These are phyloP conservation scores for Suillus decipiens DNA, from an alignment of 768 basidiomycete species.

Conservation along the genomic window DNA sequence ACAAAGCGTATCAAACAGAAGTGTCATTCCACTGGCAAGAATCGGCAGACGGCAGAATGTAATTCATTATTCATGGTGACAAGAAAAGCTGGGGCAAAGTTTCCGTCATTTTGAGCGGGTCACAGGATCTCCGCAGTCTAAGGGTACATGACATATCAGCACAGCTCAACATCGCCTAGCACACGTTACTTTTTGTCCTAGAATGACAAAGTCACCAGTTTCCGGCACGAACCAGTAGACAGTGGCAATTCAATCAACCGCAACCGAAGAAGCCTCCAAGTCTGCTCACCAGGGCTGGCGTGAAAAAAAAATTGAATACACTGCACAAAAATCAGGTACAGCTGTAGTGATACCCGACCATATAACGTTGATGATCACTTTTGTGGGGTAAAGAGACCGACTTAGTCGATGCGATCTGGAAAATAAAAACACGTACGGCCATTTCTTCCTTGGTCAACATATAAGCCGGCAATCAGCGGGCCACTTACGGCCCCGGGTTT, in stretches of 20 bases:
- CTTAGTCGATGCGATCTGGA: neutral
- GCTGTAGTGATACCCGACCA: neutral
- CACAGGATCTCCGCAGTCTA: neutral
- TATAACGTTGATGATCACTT: neutral
- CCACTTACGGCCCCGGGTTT: neutral
- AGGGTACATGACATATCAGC: neutral
- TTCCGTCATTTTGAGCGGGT: neutral
- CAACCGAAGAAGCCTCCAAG: neutral
- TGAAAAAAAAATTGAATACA: neutral
- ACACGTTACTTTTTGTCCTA: neutral
- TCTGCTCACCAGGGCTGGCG: neutral
- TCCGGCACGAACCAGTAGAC: too few species aligned
- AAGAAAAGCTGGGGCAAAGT: neutral
- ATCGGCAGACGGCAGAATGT: neutral
- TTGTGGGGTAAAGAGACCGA: constrained; percentile 3
- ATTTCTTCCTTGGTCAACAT: neutral
- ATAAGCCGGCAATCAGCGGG: neutral
- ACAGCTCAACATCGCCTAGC: neutral
- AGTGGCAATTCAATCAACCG: neutral
- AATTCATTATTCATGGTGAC: neutral
- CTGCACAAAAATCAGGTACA: neutral
- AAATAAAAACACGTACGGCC: neutral
- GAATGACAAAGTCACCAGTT: neutral
- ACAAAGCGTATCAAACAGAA: neutral
- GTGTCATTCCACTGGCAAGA: neutral